These are phyloP conservation scores for Groenewaldozyma auringiensis DNA, from an alignment of 1,139 yeast species.

Conservation along the genomic window DNA sequence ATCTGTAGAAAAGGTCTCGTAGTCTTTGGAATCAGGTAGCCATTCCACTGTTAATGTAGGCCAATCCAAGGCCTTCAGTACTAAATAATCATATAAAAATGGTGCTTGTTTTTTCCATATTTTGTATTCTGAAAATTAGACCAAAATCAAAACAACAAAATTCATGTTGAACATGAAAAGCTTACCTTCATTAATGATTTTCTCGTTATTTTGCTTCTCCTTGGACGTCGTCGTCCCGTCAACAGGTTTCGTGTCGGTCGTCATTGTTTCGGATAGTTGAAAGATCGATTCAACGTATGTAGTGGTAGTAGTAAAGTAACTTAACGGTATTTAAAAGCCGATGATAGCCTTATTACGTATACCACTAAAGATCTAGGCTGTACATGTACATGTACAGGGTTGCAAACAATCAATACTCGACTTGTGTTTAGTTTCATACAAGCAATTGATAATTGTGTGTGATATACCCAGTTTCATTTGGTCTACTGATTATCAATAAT, in stretches of 20 bases:
- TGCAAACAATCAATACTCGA: too few relatives aligned
- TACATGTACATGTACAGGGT: too few relatives aligned
- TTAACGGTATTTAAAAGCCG: too few relatives aligned
- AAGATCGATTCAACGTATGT: too few relatives aligned
- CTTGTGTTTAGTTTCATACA: too few relatives aligned
- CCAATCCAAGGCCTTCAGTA: constrained; percentile 55
- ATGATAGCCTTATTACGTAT: too few relatives aligned
- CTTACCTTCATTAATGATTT: constrained; percentile 38
- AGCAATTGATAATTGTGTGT: too few relatives aligned
- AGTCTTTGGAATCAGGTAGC: constrained; percentile 20
- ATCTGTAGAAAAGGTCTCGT: constrained; percentile 25
- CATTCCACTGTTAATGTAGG: constrained; percentile 41
- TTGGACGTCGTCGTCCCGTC: constrained; percentile 22
- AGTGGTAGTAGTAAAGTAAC: too few relatives aligned
- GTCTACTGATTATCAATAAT: too few relatives aligned
- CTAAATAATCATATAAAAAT: constrained; percentile 67
- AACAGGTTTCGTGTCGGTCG: not conserved
- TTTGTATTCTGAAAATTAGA: constrained; percentile 21
- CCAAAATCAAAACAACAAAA: not conserved
- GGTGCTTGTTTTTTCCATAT: constrained; percentile 89
- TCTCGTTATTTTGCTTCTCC: constrained; percentile 44
- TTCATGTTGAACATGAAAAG: not conserved
- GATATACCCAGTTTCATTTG: too few relatives aligned
- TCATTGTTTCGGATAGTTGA: too few relatives aligned
- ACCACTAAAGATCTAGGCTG: too few relatives aligned